Evolutionary conservation across 768 basidiomycete genomes (phyloP).

Genomic region (Suillus plorans): DNA sequence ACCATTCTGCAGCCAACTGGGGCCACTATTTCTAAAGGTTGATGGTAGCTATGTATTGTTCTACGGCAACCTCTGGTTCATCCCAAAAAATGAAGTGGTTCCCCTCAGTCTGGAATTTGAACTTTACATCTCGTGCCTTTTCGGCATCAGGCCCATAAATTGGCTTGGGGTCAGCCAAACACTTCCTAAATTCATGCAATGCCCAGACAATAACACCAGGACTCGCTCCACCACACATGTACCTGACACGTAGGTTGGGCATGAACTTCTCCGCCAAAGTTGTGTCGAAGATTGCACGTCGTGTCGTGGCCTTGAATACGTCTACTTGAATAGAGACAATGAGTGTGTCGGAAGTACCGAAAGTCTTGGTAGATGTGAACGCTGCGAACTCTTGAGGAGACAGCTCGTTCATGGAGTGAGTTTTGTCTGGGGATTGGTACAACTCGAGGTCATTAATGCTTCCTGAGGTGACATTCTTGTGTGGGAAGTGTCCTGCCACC

Average conservation of each 20-base stretch:
- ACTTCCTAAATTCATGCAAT: constrained; percentile 2
- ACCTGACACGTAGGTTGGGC: constrained; percentile 7
- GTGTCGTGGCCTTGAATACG: neutral
- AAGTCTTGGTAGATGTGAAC: constrained; percentile 6
- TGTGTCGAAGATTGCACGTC: constrained; percentile 10
- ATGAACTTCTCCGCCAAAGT: constrained; percentile 5
- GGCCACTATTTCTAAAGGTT: neutral
- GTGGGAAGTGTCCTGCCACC: neutral
- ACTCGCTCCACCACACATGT: constrained; percentile 6
- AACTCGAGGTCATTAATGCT: constrained; percentile 9
- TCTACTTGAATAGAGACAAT: neutral
- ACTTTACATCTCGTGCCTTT: neutral
- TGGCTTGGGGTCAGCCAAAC: neutral
- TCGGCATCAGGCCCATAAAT: neutral
- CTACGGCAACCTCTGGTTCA: neutral
- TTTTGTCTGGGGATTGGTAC: neutral
- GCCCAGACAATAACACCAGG: neutral
- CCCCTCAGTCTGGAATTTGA: neutral
- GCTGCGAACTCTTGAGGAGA: constrained; percentile 1
- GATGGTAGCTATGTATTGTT: neutral
- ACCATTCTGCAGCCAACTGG: neutral
- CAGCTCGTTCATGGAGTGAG: constrained; percentile 4
- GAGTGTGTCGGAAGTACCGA: neutral
- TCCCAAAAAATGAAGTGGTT: neutral
- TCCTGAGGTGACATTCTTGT: constrained; percentile 4